Evolutionary conservation across 164 flowering plant genomes (phyloP).

Genomic region (Umbellularia californica): DNA sequence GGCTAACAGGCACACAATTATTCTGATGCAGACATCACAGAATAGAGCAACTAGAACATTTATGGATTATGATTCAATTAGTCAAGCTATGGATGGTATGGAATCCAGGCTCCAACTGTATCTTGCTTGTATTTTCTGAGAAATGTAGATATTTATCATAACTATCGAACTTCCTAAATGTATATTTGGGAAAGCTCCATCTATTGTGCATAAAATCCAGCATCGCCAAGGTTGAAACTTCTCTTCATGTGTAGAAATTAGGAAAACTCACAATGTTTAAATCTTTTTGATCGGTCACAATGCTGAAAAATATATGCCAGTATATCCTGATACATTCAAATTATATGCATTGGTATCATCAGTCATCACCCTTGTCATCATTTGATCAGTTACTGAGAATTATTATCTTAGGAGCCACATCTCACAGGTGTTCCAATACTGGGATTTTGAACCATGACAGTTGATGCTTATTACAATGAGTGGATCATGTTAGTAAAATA

Average conservation of each 20-base stretch:
- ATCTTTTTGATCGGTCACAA: neutral
- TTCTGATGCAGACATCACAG: conserved; percentile 85
- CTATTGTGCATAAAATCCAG: too few species aligned
- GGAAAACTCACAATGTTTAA: too few species aligned
- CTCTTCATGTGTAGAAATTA: too few species aligned
- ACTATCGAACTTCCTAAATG: neutral
- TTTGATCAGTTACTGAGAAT: too few species aligned
- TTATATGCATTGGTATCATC: too few species aligned
- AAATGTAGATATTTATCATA: too few species aligned
- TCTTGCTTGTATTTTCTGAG: neutral
- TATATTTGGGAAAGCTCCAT: neutral
- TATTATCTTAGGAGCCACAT: neutral
- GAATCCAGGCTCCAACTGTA: neutral
- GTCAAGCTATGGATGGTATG: conserved; percentile 94
- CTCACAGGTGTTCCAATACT: neutral
- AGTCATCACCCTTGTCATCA: too few species aligned
- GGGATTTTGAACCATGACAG: neutral
- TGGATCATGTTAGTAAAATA: too few species aligned
- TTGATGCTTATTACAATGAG: neutral
- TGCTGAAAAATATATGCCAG: too few species aligned
- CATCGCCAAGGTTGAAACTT: too few species aligned
- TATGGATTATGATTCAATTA: conserved; percentile 89
- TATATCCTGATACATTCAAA: too few species aligned
- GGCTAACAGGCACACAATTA: conserved; percentile 88
- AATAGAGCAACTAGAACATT: conserved; percentile 83